Percentiles rank a stretch among this genome's conserved stretches.
Evolutionary conservation across 1,139 yeast genomes (phyloP).

Genomic region (Spathaspora sp.): DNA sequence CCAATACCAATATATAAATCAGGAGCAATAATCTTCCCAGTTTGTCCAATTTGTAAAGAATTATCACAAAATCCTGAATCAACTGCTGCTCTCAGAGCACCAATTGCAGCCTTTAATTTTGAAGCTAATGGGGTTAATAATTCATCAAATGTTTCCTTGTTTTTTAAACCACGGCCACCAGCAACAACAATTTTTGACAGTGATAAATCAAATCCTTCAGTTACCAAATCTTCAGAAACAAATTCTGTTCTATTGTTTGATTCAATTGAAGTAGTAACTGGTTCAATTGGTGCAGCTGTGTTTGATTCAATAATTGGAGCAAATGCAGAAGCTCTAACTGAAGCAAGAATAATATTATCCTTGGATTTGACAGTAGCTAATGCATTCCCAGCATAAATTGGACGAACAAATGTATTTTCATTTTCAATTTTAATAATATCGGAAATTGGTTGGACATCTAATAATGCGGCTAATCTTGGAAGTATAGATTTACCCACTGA

Average conservation of each 20-base stretch:
- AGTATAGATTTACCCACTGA: constrained; percentile 84
- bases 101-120: constrained; percentile 86
- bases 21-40: constrained; percentile 97
- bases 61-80: constrained; percentile 95
- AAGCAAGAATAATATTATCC: constrained; percentile 65
- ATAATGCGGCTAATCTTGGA: constrained; percentile 82
- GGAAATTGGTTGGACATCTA: constrained; percentile 85
- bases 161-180: constrained; percentile 94
- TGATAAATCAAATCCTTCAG: constrained; percentile 89
- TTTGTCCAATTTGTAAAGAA: constrained; percentile 97
- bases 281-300: constrained; percentile 53
- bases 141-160: constrained; percentile 81
- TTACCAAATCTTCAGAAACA: constrained; percentile 69
- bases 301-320: constrained; percentile 50
- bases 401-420: constrained; percentile 78
- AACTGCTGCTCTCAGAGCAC: constrained; percentile 98
- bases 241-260: constrained; percentile 48
- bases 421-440: constrained; percentile 72
- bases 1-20: constrained; percentile 92
- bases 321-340: constrained; percentile 86
- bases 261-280: constrained; percentile 35
- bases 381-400: constrained; percentile 96
- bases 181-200: constrained; percentile 80
- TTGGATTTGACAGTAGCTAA: constrained; percentile 74
- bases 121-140: constrained; percentile 83